Percentiles rank a stretch among this genome's conserved stretches.
phyloP scores from a whole-genome alignment of 306 rosid genomes.

The Vigna mungo region DNA sequence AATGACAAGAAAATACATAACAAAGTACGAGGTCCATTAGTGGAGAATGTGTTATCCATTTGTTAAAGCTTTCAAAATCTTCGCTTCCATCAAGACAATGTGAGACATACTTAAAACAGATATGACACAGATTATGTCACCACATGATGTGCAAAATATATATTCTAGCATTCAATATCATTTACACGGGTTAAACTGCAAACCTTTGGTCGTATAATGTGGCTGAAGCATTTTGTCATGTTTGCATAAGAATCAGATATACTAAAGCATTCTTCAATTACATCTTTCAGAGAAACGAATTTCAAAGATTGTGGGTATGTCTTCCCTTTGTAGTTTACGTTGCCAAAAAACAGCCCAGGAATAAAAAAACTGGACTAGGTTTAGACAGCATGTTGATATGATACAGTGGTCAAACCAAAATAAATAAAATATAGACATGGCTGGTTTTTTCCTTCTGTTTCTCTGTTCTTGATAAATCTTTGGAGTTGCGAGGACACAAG shows the following conservation, averaged over 20 bases:
- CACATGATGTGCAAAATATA: neutral
- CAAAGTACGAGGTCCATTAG: neutral
- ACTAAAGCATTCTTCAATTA: conserved; percentile 1
- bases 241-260: neutral
- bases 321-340: neutral
- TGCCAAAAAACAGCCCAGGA: conserved; percentile 7
- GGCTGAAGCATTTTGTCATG: neutral
- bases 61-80: neutral
- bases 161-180: neutral
- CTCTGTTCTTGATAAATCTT: conserved; percentile 24
- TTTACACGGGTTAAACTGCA: neutral
- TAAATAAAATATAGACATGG: neutral
- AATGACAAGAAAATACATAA: neutral
- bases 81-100: neutral
- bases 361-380: neutral
- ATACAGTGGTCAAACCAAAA: conserved; percentile 19
- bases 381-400: conserved; percentile 20
- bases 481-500: neutral
- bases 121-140: neutral
- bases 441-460: neutral
- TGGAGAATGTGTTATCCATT: neutral
- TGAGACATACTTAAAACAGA: neutral
- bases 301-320: neutral
- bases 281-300: neutral
- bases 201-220: neutral